Evolutionary conservation across 1,284 basidiomycete genomes (phyloP).

Genomic region (Ceraceosorus guamensis): DNA sequence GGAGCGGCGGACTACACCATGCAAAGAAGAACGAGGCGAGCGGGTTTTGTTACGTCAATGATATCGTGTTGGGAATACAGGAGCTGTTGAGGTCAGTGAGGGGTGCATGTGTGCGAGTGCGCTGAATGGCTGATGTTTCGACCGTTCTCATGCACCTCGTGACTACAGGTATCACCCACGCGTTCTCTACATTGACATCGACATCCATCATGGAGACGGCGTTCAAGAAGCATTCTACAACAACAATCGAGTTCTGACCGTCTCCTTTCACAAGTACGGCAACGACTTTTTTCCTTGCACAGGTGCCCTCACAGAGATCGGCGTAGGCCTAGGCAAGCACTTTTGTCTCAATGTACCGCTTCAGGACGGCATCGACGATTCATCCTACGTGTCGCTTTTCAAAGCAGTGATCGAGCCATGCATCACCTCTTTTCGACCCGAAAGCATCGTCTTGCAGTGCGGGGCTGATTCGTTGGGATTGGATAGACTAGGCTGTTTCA

Average conservation of each 20-base stretch:
- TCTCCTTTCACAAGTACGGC: slow-evolving; percentile 98
- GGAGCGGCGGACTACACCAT: slow-evolving; percentile 95
- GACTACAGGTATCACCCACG: slow-evolving; percentile 57
- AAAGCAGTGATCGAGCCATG: slow-evolving; percentile 92
- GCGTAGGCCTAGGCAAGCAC: slow-evolving; percentile 65
- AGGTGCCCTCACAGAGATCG: slow-evolving; percentile 44
- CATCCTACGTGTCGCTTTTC: slow-evolving; percentile 89
- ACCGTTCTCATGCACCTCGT: neutral
- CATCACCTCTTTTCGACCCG: slow-evolving; percentile 79
- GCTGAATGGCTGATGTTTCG: neutral
- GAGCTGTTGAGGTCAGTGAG: slow-evolving; percentile 34
- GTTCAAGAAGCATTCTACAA: slow-evolving; percentile 99
- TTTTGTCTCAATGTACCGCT: slow-evolving; percentile 93
- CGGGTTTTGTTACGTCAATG: slow-evolving; percentile 96
- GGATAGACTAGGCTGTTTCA: slow-evolving; percentile 92
- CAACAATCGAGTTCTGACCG: slow-evolving; percentile 93
- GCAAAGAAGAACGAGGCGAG: slow-evolving; percentile 95
- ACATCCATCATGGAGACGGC: slow-evolving; percentile 96
- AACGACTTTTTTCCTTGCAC: slow-evolving; percentile 76
- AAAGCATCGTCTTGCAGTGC: slow-evolving; percentile 89
- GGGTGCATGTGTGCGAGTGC: neutral
- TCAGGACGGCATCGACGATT: slow-evolving; percentile 93
- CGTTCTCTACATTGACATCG: slow-evolving; percentile 95
- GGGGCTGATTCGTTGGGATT: slow-evolving; percentile 93
- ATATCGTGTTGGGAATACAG: slow-evolving; percentile 51